These are phyloP conservation scores for Lindgomyces ingoldianus DNA, from an alignment of 495 filamentous ascomycete genomes.

Conservation along the genomic window DNA sequence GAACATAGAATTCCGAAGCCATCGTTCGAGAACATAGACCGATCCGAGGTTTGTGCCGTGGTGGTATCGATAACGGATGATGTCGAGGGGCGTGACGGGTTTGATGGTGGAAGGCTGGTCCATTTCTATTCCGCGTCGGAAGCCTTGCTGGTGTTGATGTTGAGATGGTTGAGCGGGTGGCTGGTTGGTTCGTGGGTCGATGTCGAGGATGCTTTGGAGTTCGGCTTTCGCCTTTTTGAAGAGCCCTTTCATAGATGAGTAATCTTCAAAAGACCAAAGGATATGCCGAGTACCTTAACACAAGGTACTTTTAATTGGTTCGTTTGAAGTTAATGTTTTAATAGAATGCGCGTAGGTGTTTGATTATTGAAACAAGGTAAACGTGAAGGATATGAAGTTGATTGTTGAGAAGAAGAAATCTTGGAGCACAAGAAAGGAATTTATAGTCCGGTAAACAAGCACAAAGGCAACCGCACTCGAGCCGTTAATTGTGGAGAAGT, in stretches of 20 bases:
- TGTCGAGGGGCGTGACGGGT: conserved; percentile 48
- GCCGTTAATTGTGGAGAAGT: background rate
- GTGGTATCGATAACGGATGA: conserved; percentile 57
- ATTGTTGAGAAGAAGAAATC: no score
- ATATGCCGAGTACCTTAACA: conserved; percentile 7
- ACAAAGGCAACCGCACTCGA: background rate
- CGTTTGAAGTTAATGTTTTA: background rate
- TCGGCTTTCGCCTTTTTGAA: conserved; percentile 40
- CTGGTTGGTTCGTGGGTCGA: background rate
- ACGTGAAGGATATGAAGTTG: background rate
- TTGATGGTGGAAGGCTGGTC: conserved; percentile 39
- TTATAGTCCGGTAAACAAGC: no score
- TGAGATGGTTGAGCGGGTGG: conserved; percentile 8
- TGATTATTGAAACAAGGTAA: no score
- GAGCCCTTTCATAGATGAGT: conserved; percentile 35
- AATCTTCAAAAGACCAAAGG: background rate
- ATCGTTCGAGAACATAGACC: conserved; percentile 59
- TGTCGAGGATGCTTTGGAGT: conserved; percentile 1
- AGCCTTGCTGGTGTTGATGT: conserved; percentile 4
- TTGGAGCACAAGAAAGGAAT: no score
- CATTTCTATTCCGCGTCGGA: conserved; percentile 4
- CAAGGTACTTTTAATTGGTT: conserved; percentile 2
- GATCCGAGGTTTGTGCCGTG: conserved; percentile 59
- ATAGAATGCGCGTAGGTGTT: background rate
- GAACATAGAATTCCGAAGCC: conserved; percentile 52